These are phyloP conservation scores for Cutaneotrichosporon arboriforme DNA, from an alignment of 1,284 basidiomycete genomes.

Conservation along the genomic window DNA sequence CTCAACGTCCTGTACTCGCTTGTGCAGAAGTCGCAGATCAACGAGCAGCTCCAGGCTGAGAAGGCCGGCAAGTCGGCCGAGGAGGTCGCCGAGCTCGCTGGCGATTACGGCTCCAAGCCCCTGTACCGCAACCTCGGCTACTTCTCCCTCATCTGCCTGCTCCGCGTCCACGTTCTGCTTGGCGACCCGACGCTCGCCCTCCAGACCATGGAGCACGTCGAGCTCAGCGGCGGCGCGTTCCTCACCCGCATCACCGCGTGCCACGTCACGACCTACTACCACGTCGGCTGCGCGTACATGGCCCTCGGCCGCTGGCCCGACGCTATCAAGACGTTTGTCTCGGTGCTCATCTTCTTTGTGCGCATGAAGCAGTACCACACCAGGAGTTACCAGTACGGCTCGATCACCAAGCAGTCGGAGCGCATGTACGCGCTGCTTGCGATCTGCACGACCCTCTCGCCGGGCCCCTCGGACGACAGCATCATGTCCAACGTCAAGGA, in stretches of 20 bases:
- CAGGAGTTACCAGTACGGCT: constrained; percentile 91
- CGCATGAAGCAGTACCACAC: constrained; percentile 94
- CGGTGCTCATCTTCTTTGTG: constrained; percentile 87
- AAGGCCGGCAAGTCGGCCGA: constrained; percentile 72
- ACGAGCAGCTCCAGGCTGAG: constrained; percentile 82
- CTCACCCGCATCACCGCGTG: constrained; percentile 89
- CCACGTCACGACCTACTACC: constrained; percentile 79
- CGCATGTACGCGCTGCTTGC: constrained; percentile 95
- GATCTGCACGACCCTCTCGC: constrained; percentile 86
- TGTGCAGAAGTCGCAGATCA: constrained; percentile 93
- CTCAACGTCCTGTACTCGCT: constrained; percentile 96
- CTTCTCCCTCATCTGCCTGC: constrained; percentile 90
- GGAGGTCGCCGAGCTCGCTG: constrained; percentile 76
- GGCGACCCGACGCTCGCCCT: constrained; percentile 88
- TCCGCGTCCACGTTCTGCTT: constrained; percentile 90
- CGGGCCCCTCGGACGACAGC: constrained; percentile 85
- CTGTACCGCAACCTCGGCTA: constrained; percentile 96
- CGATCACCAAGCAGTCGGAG: constrained; percentile 97
- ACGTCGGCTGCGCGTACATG: constrained; percentile 94
- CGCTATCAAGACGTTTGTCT: constrained; percentile 86
- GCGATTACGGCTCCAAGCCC: constrained; percentile 83
- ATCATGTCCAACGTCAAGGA: constrained; percentile 90
- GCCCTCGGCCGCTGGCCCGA: constrained; percentile 91
- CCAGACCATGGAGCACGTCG: constrained; percentile 90
- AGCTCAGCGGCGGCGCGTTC: constrained; percentile 71